These are phyloP conservation scores for Radiomyces spectabilis DNA, from an alignment of 192 early-diverging fungal genomes.

Conservation along the genomic window DNA sequence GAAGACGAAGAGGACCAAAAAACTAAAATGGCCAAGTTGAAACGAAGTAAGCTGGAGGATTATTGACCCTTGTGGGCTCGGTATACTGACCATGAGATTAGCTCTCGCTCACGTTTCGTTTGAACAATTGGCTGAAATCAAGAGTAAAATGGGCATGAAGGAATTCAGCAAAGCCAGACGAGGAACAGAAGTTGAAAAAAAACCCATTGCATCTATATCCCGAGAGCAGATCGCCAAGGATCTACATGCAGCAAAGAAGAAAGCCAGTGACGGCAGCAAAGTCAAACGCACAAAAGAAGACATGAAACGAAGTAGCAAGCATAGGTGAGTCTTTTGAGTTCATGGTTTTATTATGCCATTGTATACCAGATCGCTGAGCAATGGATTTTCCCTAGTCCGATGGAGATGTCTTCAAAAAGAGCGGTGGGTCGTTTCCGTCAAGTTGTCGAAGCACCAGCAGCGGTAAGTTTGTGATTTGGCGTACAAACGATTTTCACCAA, in stretches of 20 bases:
- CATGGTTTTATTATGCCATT: no score
- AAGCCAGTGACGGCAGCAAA: conserved; percentile 17
- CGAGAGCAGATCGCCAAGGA: no score
- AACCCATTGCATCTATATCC: no score
- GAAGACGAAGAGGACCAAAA: conserved; percentile 1
- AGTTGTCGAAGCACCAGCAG: conserved; percentile 52
- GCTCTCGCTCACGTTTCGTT: conserved; percentile 74
- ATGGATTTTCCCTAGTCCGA: conserved; percentile 56
- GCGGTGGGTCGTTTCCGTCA: conserved; percentile 65
- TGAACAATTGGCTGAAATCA: conserved; percentile 70
- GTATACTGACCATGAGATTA: no score
- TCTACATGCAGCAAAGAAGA: no score
- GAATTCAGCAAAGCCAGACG: conserved; percentile 47
- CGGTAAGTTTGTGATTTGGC: conserved; percentile 40
- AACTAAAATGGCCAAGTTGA: conserved; percentile 10
- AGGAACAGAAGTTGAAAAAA: conserved; percentile 20
- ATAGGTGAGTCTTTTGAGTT: no score
- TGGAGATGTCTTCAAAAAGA: conserved; percentile 71
- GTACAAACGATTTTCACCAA: no score
- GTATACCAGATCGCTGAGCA: no score
- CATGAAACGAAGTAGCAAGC: conserved; percentile 27
- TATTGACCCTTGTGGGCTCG: neutral
- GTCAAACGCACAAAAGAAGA: conserved; percentile 26
- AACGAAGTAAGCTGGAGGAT: conserved; percentile 14
- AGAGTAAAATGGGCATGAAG: conserved; percentile 63